Evolutionary conservation across 345 rosid genomes (phyloP).

Genomic region (Firmiana major): DNA sequence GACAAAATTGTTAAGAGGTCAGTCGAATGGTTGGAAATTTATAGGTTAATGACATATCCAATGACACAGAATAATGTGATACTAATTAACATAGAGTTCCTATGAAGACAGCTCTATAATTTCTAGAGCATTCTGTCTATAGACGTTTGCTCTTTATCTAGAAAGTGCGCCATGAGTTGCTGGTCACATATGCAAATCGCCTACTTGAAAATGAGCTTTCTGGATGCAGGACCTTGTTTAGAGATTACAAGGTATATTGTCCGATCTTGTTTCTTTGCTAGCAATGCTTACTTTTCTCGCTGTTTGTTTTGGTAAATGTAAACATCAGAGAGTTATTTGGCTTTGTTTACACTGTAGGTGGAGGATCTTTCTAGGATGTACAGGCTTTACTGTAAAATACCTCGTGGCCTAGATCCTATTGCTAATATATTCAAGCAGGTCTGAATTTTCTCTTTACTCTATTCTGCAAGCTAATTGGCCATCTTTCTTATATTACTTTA

Average conservation of each 20-base stretch:
- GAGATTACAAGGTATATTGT: slow-evolving; percentile 74
- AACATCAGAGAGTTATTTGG: not conserved
- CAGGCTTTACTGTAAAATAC: slow-evolving; percentile 76
- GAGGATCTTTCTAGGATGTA: slow-evolving; percentile 97
- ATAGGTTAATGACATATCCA: not conserved
- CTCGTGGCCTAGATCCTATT: slow-evolving; percentile 76
- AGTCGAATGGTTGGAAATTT: slow-evolving; percentile 24
- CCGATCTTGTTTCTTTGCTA: not conserved
- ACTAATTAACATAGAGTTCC: not conserved
- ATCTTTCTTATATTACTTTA: not conserved
- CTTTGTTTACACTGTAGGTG: slow-evolving; percentile 38
- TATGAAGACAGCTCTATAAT: not conserved
- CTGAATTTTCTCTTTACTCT: slow-evolving; percentile 4
- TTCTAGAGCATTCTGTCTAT: not conserved
- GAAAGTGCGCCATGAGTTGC: slow-evolving; percentile 89
- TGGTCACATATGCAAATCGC: slow-evolving; percentile 60
- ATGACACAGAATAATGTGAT: not conserved
- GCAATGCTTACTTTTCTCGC: not conserved
- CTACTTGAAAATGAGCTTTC: slow-evolving; percentile 89
- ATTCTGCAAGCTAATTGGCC: not conserved
- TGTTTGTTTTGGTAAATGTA: not conserved
- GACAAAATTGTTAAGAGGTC: slow-evolving; percentile 83
- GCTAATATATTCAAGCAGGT: slow-evolving; percentile 92
- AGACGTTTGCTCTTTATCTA: slow-evolving; percentile 27
- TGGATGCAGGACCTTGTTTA: slow-evolving; percentile 82